Evolutionary conservation across 768 basidiomycete species (phyloP), one percentile per base, ranked within the genome.

Genomic region (Boletus sensibilis): DNA sequence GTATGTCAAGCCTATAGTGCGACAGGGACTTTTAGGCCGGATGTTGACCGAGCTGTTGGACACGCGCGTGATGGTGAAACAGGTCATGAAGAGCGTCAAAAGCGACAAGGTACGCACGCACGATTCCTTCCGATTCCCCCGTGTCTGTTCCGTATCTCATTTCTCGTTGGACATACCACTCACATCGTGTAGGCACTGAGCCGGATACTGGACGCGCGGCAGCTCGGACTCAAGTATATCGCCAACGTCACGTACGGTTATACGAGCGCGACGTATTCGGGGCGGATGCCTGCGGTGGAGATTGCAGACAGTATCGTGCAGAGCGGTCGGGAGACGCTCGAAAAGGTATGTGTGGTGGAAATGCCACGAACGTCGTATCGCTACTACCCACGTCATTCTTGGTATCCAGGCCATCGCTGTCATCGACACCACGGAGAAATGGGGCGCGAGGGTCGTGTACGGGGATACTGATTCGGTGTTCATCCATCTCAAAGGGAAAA

Each of bases 291-390:
- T 23, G 93, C 92, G 11, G 95, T 98, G 20, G 95, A 98, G 70
- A 93, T 99, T 39, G 97, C 97, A 0, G 97, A 99, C 65, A 93
- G 93, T 54, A 98, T 98, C 63, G 96, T 99, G 0, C 94, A 98
- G 74, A 95, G 85, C 41, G 96, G 97, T 6, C 80, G 97, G 39
- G 95, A 98, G 73, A 98, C 93, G 0, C 76, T 98, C 21, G 96
- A 98, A 72, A 92, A 94, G 83, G 95, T 89, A 38, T 11, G 75
- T 10, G 75, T 62, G 11, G 21, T 34, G 20, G 9, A 25, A 20
- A 41, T 29, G 2, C 7, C 33, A 49, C 13, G 20, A 21, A n/a
- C 5, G 21, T 23, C 27, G 8, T 29, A 38, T 27, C 13, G 14
- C 33, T 8, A 0, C 12, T 25, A 49, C 50, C 14, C 6, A 41